These are phyloP conservation scores for Aspergillus tubingensis DNA, from an alignment of 2,329 filamentous ascomycete species.

Conservation along the genomic window DNA sequence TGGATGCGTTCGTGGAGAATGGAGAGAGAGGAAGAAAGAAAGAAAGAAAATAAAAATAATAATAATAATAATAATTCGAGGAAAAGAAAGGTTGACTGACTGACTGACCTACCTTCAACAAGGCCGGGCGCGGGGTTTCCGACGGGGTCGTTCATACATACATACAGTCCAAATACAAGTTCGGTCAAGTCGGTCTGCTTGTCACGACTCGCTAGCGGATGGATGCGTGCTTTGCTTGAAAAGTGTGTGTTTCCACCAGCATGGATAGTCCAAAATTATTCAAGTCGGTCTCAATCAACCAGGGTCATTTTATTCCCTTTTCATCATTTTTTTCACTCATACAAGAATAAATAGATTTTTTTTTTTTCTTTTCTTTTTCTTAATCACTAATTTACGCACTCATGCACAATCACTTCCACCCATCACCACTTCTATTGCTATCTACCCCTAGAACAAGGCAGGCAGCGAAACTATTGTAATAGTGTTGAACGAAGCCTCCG, in stretches of 20 bases:
- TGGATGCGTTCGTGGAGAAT: not conserved
- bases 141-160: not conserved
- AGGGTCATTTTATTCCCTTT: not conserved
- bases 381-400: not conserved
- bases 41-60: too few species aligned
- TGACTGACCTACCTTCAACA: not conserved
- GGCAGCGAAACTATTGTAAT: not conserved
- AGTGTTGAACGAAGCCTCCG: not conserved
- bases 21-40: not conserved
- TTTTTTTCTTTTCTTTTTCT: not conserved
- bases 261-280: slow-evolving; percentile 2
- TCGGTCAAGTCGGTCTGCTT: not conserved
- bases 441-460: not conserved
- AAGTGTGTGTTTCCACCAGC: not conserved
- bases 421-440: not conserved
- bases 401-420: not conserved
- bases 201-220: slow-evolving; percentile 6
- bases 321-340: not conserved
- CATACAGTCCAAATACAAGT: not conserved
- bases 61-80: too few species aligned
- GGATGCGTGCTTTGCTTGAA: slow-evolving; percentile 3
- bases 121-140: not conserved
- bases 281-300: not conserved
- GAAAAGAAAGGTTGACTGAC: not conserved
- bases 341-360: too few species aligned